phyloP scores from a whole-genome alignment of 2,329 filamentous ascomycete genomes.

The Diaporthe citrichinensis region DNA sequence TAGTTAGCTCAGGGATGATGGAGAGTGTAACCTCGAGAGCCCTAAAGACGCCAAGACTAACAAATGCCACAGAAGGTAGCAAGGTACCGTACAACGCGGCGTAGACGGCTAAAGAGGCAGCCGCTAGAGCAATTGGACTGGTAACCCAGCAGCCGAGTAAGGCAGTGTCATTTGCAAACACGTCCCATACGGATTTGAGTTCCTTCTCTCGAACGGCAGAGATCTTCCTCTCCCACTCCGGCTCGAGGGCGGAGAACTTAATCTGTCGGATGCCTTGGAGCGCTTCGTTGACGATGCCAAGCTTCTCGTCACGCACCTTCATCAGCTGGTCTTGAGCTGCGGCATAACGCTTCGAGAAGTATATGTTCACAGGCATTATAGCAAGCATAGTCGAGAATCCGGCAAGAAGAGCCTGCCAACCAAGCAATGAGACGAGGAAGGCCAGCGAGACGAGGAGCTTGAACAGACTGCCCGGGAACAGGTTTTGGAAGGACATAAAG shows the following conservation, averaged over 20 bases:
- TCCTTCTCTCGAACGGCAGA: constrained; percentile 75
- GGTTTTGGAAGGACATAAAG: constrained; percentile 76
- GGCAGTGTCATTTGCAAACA: constrained; percentile 74
- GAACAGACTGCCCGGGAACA: constrained; percentile 73
- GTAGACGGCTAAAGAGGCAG: constrained; percentile 78
- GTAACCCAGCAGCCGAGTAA: constrained; percentile 79
- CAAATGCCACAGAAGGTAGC: constrained; percentile 82
- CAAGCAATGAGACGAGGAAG: constrained; percentile 79
- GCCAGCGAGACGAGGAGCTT: constrained; percentile 76
- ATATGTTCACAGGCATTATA: constrained; percentile 78
- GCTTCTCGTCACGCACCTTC: constrained; percentile 82
- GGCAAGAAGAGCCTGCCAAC: constrained; percentile 77
- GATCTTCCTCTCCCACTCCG: constrained; percentile 82
- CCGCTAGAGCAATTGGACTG: constrained; percentile 81
- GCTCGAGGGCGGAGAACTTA: constrained; percentile 84
- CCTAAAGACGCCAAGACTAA: constrained; percentile 81
- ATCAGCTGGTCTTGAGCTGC: constrained; percentile 78
- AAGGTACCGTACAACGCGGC: constrained; percentile 74
- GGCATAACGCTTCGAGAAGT: constrained; percentile 75
- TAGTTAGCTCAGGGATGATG: constrained; percentile 80
- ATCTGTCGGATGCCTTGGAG: constrained; percentile 86
- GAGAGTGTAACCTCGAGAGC: constrained; percentile 80
- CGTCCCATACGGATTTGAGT: constrained; percentile 74
- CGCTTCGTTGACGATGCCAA: constrained; percentile 82
- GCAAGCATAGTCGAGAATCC: constrained; percentile 76